Evolutionary conservation across 2,329 filamentous ascomycete species (phyloP).

Genomic region (Madurella fahalii): DNA sequence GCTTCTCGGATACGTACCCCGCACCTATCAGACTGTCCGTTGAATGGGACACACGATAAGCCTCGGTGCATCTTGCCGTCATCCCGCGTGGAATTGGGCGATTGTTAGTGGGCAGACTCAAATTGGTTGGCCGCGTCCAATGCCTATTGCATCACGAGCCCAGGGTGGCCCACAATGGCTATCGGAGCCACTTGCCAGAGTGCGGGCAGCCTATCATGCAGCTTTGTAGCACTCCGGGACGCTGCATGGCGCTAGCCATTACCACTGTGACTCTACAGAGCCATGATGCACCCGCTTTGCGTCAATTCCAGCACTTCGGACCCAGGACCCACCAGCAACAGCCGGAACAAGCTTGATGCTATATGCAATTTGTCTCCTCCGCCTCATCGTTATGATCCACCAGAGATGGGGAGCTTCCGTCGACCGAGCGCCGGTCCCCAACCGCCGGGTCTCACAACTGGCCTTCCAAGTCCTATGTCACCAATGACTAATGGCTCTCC

Average conservation of each 20-base stretch:
- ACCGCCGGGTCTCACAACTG: too few species aligned
- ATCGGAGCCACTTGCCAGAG: slow-evolving; percentile 14
- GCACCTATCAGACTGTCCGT: slow-evolving; percentile 22
- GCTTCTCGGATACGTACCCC: slow-evolving; percentile 7
- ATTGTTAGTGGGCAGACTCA: slow-evolving; percentile 16
- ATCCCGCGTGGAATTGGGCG: slow-evolving; percentile 25
- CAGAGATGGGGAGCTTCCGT: too few species aligned
- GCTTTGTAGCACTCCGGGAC: slow-evolving; percentile 9
- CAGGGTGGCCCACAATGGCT: slow-evolving; percentile 13
- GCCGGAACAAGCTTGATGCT: neutral
- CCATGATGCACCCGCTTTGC: slow-evolving; percentile 13
- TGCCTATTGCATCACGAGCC: slow-evolving; percentile 23
- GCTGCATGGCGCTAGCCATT: slow-evolving; percentile 14
- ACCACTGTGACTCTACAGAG: slow-evolving; percentile 11
- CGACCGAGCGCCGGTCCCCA: too few species aligned
- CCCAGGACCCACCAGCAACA: neutral
- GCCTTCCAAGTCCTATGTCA: too few species aligned
- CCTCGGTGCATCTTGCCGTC: slow-evolving; percentile 25
- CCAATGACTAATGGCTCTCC: too few species aligned
- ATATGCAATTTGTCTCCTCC: neutral
- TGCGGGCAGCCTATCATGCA: slow-evolving; percentile 6
- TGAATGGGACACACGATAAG: slow-evolving; percentile 26
- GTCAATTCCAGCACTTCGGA: slow-evolving; percentile 7
- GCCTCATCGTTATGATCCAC: too few species aligned
- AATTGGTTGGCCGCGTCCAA: slow-evolving; percentile 22